Conservation (phyloP, 2,329 filamentous ascomycete species). For the Anthostomella pinea region DNA sequence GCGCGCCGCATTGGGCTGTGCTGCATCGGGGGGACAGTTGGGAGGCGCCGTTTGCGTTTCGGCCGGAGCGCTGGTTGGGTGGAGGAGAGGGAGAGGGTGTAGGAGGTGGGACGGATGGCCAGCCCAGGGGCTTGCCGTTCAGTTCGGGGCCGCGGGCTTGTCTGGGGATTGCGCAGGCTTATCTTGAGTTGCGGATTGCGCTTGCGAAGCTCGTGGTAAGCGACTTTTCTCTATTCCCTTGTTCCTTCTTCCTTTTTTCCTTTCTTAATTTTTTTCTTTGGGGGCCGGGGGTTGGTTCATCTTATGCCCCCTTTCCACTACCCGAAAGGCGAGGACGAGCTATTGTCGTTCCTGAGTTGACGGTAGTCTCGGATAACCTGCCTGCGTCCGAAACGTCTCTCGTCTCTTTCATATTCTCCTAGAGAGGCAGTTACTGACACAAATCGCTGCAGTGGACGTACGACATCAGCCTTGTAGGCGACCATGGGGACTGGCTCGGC, state of each 20-base stretch:
- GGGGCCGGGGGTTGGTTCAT: too few relatives aligned
- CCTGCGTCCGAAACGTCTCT: too few relatives aligned
- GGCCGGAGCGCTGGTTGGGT: conserved; percentile 25
- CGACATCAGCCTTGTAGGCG: conserved; percentile 15
- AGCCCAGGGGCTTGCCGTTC: conserved; percentile 20
- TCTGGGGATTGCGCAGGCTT: conserved; percentile 25
- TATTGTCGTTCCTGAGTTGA: too few relatives aligned
- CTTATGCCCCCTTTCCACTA: too few relatives aligned
- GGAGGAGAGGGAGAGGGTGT: conserved; percentile 3
- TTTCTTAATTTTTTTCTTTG: too few relatives aligned
- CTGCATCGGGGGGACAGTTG: conserved; percentile 20
- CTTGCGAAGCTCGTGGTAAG: conserved; percentile 27
- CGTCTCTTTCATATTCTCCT: too few relatives aligned
- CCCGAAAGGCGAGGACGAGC: too few relatives aligned
- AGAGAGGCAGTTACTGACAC: too few relatives aligned
- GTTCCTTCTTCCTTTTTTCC: too few relatives aligned
- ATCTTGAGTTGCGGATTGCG: conserved; percentile 27
- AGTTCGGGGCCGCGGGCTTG: conserved; percentile 24
- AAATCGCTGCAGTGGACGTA: too few relatives aligned
- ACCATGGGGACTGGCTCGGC: conserved; percentile 22
- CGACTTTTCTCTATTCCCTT: too few relatives aligned
- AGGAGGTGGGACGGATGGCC: conserved; percentile 1
- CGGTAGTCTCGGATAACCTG: too few relatives aligned
- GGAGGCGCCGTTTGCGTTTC: conserved; percentile 22
- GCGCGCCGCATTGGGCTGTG: conserved; percentile 21